Base-by-base conservation (phyloP, 2,329 filamentous ascomycete genomes). In the Colletotrichum salicis region DNA sequence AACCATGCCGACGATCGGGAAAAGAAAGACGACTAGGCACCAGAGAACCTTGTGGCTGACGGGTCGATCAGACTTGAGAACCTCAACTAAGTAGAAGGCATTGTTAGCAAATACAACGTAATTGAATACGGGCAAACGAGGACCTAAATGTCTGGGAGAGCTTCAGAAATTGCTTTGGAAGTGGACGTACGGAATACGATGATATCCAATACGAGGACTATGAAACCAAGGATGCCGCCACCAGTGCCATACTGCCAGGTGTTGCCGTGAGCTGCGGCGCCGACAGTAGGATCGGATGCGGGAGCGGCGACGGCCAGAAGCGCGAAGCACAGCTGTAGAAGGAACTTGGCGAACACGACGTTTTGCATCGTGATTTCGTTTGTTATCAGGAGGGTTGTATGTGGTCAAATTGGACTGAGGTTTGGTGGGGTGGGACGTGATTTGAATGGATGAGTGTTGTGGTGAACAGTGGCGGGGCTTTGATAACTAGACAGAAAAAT, bases 1-100 rank as follows among this genome's bases (percentile, higher is more conserved):
- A 76, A 91, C 80, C 79, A 91, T 84, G 71, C 90, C 90, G 74
- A 88, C 78, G 60, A 92, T 82, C 4, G 90, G 90, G 82, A 92
- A 91, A 73, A 92, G 80, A 83, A 92, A 91, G 76, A 92, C 88
- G 55, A 90, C 82, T 1, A 91, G 82, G 60, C 85, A 88, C 90
- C 90, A 92, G 35, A 91, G 81, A 3, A 92, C 78, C 82, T 92
- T 92, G 80, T 86, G 82, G 24, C 82, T 78, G 24, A 86, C 81
- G 5, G 89, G 85, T 71, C 90, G 89, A 80, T 87, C 90, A 52
- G 89, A 91, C 80, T 91, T 88, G 69, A 92, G 81, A 74, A 92
- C 87, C 81, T 92, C 90, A 76, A 91, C 90, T 92, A 74, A 24
- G 73, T 31, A 33, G 41, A 63, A 5, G n/a, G 27, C n/a, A 22